Percentiles rank a stretch among this genome's conserved stretches.
Conservation (phyloP, 2,329 filamentous ascomycete genomes). For the Pseudonectria foliicola region DNA sequence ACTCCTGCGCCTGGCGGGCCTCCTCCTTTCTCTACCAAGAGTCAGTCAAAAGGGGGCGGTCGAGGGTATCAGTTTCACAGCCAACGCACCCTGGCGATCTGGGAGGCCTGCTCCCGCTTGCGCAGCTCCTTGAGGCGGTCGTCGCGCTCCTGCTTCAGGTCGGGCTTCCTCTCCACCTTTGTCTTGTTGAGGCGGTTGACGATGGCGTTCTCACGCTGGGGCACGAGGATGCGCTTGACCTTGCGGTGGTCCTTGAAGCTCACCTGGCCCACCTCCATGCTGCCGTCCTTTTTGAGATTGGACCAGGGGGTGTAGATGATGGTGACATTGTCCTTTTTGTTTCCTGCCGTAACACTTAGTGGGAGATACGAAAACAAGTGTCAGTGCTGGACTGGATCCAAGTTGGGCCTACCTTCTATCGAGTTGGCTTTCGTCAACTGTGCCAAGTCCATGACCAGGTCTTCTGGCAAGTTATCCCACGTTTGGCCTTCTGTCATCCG, state of each 20-base stretch:
- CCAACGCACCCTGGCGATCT: slow-evolving; percentile 51
- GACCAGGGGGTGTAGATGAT: slow-evolving; percentile 97
- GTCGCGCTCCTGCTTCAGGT: slow-evolving; percentile 76
- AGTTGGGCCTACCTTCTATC: slow-evolving; percentile 73
- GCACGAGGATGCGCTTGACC: slow-evolving; percentile 76
- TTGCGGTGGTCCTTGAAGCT: slow-evolving; percentile 84
- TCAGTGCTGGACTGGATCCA: too few relatives aligned
- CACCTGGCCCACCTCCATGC: slow-evolving; percentile 93
- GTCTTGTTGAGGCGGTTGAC: slow-evolving; percentile 99
- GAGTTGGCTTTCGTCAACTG: slow-evolving; percentile 98
- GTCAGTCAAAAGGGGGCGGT: slow-evolving; percentile 2
- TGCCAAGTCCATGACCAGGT: slow-evolving; percentile 78
- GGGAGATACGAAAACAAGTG: too few relatives aligned
- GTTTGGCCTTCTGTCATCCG: slow-evolving; percentile 69
- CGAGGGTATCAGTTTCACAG: too few relatives aligned
- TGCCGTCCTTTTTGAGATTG: slow-evolving; percentile 90
- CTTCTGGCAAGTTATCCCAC: slow-evolving; percentile 75
- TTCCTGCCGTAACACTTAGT: slow-evolving; percentile 65
- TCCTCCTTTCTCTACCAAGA: slow-evolving; percentile 65
- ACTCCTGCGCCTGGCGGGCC: slow-evolving; percentile 64
- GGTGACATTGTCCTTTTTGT: slow-evolving; percentile 97
- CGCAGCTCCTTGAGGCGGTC: slow-evolving; percentile 65
- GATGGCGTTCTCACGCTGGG: slow-evolving; percentile 76
- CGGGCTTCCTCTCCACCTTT: slow-evolving; percentile 77
- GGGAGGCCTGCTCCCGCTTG: slow-evolving; percentile 59